These are phyloP conservation scores for Saccharum hybrid DNA, from an alignment of 202 grass and related monocot species.

Conservation along the genomic window DNA sequence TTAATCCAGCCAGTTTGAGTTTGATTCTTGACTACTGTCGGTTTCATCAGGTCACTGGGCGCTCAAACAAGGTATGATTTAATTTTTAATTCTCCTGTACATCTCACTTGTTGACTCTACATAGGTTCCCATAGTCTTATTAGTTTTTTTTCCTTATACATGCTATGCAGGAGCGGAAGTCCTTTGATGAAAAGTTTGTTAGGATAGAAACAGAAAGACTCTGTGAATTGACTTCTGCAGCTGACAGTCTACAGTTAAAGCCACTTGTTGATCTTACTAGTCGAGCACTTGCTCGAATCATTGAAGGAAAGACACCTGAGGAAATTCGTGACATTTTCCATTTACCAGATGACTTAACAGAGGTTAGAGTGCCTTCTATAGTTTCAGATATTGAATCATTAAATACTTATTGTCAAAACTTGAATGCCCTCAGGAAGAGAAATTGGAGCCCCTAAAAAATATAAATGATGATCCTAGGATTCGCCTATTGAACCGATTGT, in stretches of 20 bases:
- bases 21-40: conserved; percentile 99
- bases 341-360: conserved; percentile 95
- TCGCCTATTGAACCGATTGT: conserved; percentile 91
- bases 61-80: conserved; percentile 81
- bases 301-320: conserved; percentile 98
- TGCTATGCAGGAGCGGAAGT: conserved; percentile 82
- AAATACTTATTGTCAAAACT: conserved; percentile 41
- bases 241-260: conserved; percentile 94
- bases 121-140: conserved; percentile 9
- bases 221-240: conserved; percentile 97
- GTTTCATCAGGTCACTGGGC: conserved; percentile 93
- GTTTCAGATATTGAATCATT: conserved; percentile 20
- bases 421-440: conserved; percentile 87
- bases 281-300: conserved; percentile 94
- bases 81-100: neutral
- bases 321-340: conserved; percentile 99
- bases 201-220: conserved; percentile 91
- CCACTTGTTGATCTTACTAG: conserved; percentile 98
- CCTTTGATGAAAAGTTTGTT: conserved; percentile 97
- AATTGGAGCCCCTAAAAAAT: conserved; percentile 99
- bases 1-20: conserved; percentile 86
- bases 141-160: conserved; percentile 11
- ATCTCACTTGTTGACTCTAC: neutral
- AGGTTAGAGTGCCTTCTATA: conserved; percentile 53
- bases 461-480: conserved; percentile 97